Base-by-base conservation (phyloP, 1,139 yeast genomes). In the Magnusiomyces magnusii region DNA sequence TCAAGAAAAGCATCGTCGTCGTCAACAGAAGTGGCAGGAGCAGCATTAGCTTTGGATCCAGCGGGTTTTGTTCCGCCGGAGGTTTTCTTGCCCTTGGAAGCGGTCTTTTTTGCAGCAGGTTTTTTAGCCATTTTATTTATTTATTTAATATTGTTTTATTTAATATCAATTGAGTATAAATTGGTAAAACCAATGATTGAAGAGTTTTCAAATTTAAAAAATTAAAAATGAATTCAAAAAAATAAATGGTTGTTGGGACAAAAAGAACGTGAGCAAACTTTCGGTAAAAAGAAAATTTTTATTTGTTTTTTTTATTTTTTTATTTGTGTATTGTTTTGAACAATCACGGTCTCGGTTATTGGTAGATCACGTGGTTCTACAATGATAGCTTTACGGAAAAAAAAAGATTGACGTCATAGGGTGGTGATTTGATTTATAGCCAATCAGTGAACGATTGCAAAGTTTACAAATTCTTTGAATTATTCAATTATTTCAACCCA, bases 1-100 rank as follows among this genome's bases (percentile, higher is more conserved):
- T 52, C 55, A n/a, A 52, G 34, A 25, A 52, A 52, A 36, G 55
- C 55, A 52, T 52, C 55, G 19, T 52, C 55, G 36, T 52, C 49
- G 24, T 52, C 55, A 9, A 27, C 55, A 27, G 36, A 2, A 28
- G 39, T n/a, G 27, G 10, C 27, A 27, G n/a, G n/a, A n/a, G n/a
- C n/a, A n/a, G n/a, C n/a, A n/a, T n/a, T n/a, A n/a, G n/a, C n/a
- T n/a, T n/a, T n/a, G n/a, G n/a, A n/a, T n/a, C n/a, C n/a, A n/a
- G 53, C 41, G 19, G 55, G 36, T n/a, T 36, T 51, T 7, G 44
- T 7, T 23, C 39, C 42, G 17, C 13, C 10, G 7, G 55, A 23
- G 21, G 47, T 23, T 36, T 52, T 41, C 36, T 52, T 52, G 36
- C 34, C 34, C 24, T 52, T 41, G 19, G 53, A 31, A 31, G 41